Evolutionary conservation across 2,329 filamentous ascomycete genomes (phyloP), one percentile per base, ranked within the genome.

Genomic region (Exophiala alcalophila): DNA sequence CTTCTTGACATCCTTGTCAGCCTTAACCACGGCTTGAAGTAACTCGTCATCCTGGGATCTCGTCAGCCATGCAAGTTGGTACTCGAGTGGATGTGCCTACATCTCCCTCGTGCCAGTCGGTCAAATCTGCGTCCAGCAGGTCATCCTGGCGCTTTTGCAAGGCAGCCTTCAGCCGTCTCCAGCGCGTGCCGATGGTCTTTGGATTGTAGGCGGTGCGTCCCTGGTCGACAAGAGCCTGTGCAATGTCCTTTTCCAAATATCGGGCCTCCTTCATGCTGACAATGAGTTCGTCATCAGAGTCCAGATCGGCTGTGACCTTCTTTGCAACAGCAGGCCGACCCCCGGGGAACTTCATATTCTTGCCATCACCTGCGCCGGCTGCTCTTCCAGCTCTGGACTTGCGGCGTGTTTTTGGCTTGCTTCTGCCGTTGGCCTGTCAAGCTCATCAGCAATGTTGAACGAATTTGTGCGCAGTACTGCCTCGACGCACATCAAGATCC

Each of bases 71-170:
- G n/a, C n/a, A n/a, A n/a, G n/a, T n/a, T n/a, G n/a, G n/a, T n/a
- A n/a, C n/a, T n/a, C n/a, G n/a, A n/a, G n/a, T 8, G 12, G 10
- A 23, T 12, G 16, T 12, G 45, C 62, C 53, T 58, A 73, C 72
- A 56, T 77, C 73, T 12, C 65, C 65, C 9, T 64, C 59, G 36
- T 70, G 64, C 73, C 73, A 77, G 52, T 72, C 70, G 35, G 63
- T 70, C 47, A 70, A 57, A 26, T 71, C 66, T 35, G 70, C 65
- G 31, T 70, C 63, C 0, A 77, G 60, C 16, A 65, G 58, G 30
- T 65, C 62, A 44, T 75, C 70, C n/a, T 69, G 61, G 15, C 62
- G 61, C 25, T 64, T 58, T 23, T 66, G 64, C 30, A 72, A 59
- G 1, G 63, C 65, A 25, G 64, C 60, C 40, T 66, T 66, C 35